A percentile compares a stretch with the other conserved stretches of the same genome.
Evolutionary conservation across 148 eudicot species (phyloP).

Genomic region (Heliosperma pusillum): DNA sequence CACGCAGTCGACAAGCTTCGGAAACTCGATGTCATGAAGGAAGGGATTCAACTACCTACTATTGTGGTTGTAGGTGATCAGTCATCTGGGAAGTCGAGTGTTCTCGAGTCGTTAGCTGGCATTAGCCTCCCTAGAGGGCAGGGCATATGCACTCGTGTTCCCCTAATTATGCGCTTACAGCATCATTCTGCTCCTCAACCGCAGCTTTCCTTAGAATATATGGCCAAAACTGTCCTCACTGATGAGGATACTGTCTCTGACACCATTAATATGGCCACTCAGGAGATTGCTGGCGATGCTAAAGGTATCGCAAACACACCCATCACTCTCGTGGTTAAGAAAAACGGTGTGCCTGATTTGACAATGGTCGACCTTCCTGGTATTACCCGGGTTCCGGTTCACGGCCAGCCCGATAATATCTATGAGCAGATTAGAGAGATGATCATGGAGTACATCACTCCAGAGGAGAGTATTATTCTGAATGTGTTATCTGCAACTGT

Average conservation of each 20-base stretch:
- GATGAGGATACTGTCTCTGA: slow-evolving; percentile 24
- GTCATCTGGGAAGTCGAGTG: no score
- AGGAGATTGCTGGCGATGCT: slow-evolving; percentile 28
- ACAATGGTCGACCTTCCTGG: slow-evolving; percentile 53
- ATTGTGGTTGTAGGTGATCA: no score
- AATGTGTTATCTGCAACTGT: no score
- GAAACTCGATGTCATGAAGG: slow-evolving; percentile 12
- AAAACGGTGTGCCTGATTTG: slow-evolving; percentile 46
- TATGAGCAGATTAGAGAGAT: no score
- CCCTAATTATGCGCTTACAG: no score
- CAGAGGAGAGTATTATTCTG: no score
- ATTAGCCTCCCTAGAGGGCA: slow-evolving; percentile 38
- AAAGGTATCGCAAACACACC: slow-evolving; percentile 30
- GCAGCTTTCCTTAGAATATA: no score
- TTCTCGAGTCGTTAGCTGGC: slow-evolving; percentile 20
- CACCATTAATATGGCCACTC: slow-evolving; percentile 28
- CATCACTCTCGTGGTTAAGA: slow-evolving; percentile 26
- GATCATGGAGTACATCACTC: no score
- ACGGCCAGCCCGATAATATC: no score
- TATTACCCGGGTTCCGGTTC: slow-evolving; percentile 29
- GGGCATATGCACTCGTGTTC: slow-evolving; percentile 29
- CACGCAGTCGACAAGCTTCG: slow-evolving; percentile 32
- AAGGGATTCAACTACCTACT: neutral
- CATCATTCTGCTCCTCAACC: no score
- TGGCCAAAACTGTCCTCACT: no score